Evolutionary conservation across 140 eudicot genomes (phyloP), one percentile per base, ranked within the genome.

Genomic region (Erigeron philadelphicus): DNA sequence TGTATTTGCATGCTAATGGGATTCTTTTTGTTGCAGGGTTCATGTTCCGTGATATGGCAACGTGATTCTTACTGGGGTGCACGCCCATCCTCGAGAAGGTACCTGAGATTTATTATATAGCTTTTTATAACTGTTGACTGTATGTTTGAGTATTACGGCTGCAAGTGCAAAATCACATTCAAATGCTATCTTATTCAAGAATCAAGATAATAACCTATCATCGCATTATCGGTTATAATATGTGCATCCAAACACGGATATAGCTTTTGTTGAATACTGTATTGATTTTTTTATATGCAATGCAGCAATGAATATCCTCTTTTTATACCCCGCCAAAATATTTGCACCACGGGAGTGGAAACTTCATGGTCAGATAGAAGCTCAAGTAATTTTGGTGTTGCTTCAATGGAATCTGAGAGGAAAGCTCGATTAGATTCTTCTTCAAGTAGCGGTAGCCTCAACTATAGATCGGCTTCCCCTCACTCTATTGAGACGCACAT

Each of bases 21-120:
- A 64, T 46, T 41, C 5, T 16, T 58, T 73, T 55, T 68, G 61
- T 58, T 67, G 79, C 84, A 94, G 99, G 99, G 99, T 83, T 94
- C 99, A 46, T 89, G 91, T 72, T 89, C 99, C 72, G 83, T 95
- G 61, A 89, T 94, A 81, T 94, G 99, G 99, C 99, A 94, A 80
- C 94, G 97, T 48, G 91, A 87, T 79, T 89, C 99, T 16, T 94
- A 89, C 69, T 94, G 99, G 99, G 88, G 85, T 85, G 95, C 97
- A 16, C 88, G 97, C 64, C 97, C 99, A 8, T 85, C 99, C 25
- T 87, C 95, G 7, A 86, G 95, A 72, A 87, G 99, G 99, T n/a
- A 13, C 54, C 17, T 31, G 3, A 15, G 11, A 43, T 62, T 25
- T 41, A 61, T 2, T 31, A 31, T 31, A 5, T 31, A 31, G 38